Conservation (phyloP, 345 rosid genomes). For the Psidium friedrichsthalianum region DNA sequence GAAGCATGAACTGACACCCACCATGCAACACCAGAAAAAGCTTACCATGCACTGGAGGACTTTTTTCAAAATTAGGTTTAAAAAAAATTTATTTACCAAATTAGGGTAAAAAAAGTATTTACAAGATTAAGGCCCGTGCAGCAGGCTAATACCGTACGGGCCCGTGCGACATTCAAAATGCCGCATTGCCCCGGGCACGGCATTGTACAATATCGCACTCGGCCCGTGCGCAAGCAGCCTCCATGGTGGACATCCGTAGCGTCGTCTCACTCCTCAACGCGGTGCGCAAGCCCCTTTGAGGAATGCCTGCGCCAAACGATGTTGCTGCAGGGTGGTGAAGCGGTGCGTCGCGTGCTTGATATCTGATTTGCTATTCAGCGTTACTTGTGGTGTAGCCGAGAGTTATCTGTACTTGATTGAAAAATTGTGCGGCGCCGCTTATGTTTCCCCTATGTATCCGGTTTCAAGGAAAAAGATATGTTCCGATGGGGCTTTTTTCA, state of each 20-base stretch:
- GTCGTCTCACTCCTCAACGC: constrained; percentile 4
- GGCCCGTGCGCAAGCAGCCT: too few relatives aligned
- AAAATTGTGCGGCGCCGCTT: constrained; percentile 18
- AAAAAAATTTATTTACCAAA: too few relatives aligned
- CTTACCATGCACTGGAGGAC: constrained; percentile 19
- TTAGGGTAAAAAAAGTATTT: too few relatives aligned
- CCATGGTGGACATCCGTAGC: too few relatives aligned
- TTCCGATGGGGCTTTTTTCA: too few relatives aligned
- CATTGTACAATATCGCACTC: too few relatives aligned
- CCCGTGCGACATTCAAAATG: too few relatives aligned
- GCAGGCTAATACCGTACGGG: too few relatives aligned
- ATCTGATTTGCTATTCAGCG: constrained; percentile 12
- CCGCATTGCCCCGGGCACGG: too few relatives aligned
- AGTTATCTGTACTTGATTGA: too few relatives aligned
- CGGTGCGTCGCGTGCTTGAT: constrained; percentile 6
- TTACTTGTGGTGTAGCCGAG: constrained; percentile 16
- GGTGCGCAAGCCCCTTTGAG: constrained; percentile 5
- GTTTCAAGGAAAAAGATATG: constrained; percentile 17
- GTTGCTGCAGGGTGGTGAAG: neutral
- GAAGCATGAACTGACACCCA: neutral
- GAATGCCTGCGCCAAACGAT: constrained; percentile 13
- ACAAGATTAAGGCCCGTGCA: too few relatives aligned
- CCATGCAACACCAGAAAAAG: neutral
- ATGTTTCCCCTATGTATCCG: constrained; percentile 14
- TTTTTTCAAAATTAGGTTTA: too few relatives aligned